A percentile compares a stretch with the other conserved stretches of the same genome.
Conservation (phyloP, 768 basidiomycete genomes). For the Gloeostereum incarnatum region DNA sequence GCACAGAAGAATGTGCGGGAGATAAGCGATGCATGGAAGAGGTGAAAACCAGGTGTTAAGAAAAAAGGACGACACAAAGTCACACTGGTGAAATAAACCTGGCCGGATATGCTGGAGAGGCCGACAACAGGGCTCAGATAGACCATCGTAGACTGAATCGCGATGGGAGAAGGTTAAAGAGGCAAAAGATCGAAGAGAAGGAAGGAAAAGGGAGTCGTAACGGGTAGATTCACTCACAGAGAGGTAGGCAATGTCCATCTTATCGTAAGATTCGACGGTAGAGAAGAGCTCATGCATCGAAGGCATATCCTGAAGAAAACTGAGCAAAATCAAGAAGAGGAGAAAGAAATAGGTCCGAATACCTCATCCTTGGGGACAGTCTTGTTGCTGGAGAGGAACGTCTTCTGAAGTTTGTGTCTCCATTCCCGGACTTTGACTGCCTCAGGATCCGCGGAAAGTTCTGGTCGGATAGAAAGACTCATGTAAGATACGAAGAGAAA, state of each 20-base stretch:
- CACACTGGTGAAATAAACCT: too few species aligned
- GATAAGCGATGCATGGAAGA: too few species aligned
- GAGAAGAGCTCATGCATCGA: conserved; percentile 62
- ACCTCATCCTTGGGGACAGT: conserved; percentile 58
- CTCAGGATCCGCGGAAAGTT: conserved; percentile 60
- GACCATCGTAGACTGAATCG: conserved; percentile 10
- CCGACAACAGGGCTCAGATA: too few species aligned
- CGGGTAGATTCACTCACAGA: too few species aligned
- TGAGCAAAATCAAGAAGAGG: not conserved
- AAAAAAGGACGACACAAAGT: too few species aligned
- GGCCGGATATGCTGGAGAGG: too few species aligned
- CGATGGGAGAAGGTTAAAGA: not conserved
- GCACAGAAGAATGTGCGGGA: too few species aligned
- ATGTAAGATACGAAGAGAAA: not conserved
- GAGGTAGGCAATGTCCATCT: conserved; percentile 72
- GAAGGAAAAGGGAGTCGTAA: conserved; percentile 10
- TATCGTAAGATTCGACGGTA: conserved; percentile 66
- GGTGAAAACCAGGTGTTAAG: too few species aligned
- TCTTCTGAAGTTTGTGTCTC: conserved; percentile 89
- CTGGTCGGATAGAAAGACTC: conserved; percentile 14
- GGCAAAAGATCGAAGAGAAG: conserved; percentile 1
- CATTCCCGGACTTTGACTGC: conserved; percentile 73
- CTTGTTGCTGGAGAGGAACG: conserved; percentile 62
- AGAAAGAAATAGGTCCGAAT: conserved; percentile 11
- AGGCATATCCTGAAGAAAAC: conserved; percentile 59